Evolutionary conservation across 805 yeast genomes (phyloP).

Genomic region (Candida caryicola): DNA sequence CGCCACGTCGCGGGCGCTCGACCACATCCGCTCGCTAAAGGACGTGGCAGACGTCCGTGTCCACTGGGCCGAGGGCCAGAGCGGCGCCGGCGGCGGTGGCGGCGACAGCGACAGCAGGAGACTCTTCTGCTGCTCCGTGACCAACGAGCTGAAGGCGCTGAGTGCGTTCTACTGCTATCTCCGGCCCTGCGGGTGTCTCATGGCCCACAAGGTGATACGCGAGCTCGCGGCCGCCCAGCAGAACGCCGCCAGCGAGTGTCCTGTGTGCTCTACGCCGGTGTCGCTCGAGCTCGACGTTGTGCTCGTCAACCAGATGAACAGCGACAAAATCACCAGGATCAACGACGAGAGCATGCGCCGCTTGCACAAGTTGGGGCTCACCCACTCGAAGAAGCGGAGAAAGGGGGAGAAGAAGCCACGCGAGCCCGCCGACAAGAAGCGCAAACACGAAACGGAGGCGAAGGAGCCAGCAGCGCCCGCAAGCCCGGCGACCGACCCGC

Average conservation of each 20-base stretch:
- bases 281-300: slow-evolving; percentile 30
- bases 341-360: slow-evolving; percentile 1
- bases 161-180: slow-evolving; percentile 24
- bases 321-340: slow-evolving; percentile 7
- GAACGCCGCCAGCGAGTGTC: slow-evolving; percentile 23
- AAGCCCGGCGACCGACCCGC: too few species aligned
- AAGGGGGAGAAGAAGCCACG: neutral
- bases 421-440: neutral
- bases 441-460: neutral
- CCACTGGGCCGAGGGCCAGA: slow-evolving; percentile 15
- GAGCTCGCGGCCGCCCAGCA: slow-evolving; percentile 13
- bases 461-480: too few species aligned
- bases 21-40: slow-evolving; percentile 22
- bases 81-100: slow-evolving; percentile 15
- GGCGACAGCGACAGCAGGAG: too few species aligned
- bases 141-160: slow-evolving; percentile 16
- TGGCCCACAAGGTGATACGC: slow-evolving; percentile 23
- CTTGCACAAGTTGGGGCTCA: slow-evolving; percentile 8
- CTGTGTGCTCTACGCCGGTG: slow-evolving; percentile 26
- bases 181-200: slow-evolving; percentile 40
- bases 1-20: neutral
- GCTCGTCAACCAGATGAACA: slow-evolving; percentile 23
- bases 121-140: slow-evolving; percentile 42
- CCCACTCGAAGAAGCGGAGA: slow-evolving; percentile 25
- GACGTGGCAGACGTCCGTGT: slow-evolving; percentile 27